Base-by-base conservation (phyloP, 164 flowering plant genomes). In the Dillenia turbinata region DNA sequence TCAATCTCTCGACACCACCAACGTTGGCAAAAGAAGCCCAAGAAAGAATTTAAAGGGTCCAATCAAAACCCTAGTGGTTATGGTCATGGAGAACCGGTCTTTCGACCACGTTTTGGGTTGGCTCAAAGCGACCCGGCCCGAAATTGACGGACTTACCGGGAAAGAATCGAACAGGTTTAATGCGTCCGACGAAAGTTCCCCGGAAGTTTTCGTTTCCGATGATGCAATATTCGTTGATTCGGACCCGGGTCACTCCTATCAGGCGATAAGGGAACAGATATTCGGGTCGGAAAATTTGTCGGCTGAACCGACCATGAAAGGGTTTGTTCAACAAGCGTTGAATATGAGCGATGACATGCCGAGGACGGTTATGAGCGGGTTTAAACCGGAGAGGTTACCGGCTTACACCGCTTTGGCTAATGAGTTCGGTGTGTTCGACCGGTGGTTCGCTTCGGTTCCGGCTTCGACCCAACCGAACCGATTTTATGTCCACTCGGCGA, bases 61-160 rank as follows among this genome's bases (percentile, higher is more conserved):
- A 52, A 83, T 85, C 74, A 85, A 85, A 65, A 83, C 89, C 66
- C 51, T 85, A 5, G 87, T 85, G 12, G 80, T 85, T 11, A 0
- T 85, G 8, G 84, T 85, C 57, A 85, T 85, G 89, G 89, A 85
- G 64, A 85, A 85, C 51, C 85, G 89, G 64, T 85, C 89, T 52
- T 82, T 83, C 56, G 89, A 83, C 60, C 87, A 85, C 66, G 68
- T 84, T 12, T 65, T 84, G 12, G 89, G 89, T 8, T 84, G 89
- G 89, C 78, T 84, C 60, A 82, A 82, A 45, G 50, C 77, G 22
- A 59, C 74, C 69, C 76, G 87, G 26, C 84, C 87, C 55, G 87
- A 83, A 2, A 79, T 85, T 62, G 84, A 83, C 58, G 88, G 90
- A 1, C 67, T 85, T 12, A 75, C 80, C 16, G 88, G 88, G 0